Base-by-base conservation (phyloP, 2,329 filamentous ascomycete species). In the Trichoderma sp. region DNA sequence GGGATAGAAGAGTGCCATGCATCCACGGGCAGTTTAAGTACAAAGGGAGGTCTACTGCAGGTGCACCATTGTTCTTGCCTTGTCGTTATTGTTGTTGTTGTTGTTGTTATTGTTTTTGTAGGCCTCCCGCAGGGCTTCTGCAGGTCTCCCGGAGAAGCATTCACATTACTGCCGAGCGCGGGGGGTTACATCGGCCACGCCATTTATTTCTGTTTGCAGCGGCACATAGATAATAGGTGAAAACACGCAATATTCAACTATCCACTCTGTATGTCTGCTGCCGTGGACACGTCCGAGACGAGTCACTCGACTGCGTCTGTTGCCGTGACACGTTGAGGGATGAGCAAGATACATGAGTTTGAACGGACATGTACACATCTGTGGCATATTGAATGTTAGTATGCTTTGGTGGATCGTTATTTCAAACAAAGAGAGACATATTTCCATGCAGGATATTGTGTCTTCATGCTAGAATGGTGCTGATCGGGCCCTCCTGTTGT, bases 61-160 rank as follows among this genome's bases (percentile, higher is more conserved):
- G n/a, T n/a, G n/a, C n/a, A n/a, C n/a, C n/a, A n/a, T n/a, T n/a
- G n/a, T n/a, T n/a, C n/a, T n/a, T n/a, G n/a, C n/a, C n/a, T n/a
- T n/a, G n/a, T n/a, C n/a, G n/a, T n/a, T n/a, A n/a, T n/a, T n/a
- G n/a, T n/a, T n/a, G n/a, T n/a, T n/a, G n/a, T n/a, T n/a, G n/a
- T n/a, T n/a, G n/a, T n/a, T n/a, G n/a, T n/a, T n/a, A n/a, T 19
- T 19, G 10, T 14, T 50, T 45, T 41, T 60, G 9, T 60, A 41
- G 57, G 57, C 57, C 57, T 51, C 57, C 57, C 57, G 17, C n/a
- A n/a, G n/a, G n/a, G n/a, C n/a, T n/a, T n/a, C n/a, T n/a, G 15
- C 39, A 3, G 57, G 28, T 30, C 21, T 19, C 57, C 57, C 15
- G 3, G 3, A 28, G 1, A 19, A 19, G 14, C 28, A 50, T 50